Conservation (phyloP, 2,329 filamentous ascomycete species). For the Talaromyces islandicus region DNA sequence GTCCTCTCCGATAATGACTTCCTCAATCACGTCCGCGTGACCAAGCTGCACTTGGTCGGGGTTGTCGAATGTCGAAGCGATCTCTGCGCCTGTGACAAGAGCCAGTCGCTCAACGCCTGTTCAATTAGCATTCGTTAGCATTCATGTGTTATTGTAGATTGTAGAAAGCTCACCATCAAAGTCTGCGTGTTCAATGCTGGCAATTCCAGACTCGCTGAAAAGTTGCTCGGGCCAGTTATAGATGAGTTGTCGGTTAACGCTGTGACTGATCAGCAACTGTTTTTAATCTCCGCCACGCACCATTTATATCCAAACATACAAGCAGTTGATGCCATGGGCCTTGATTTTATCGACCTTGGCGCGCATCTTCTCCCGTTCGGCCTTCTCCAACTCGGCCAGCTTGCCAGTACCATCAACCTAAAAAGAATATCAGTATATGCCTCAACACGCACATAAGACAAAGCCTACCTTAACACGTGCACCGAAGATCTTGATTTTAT, state of each 20-base stretch:
- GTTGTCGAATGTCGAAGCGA: constrained; percentile 95
- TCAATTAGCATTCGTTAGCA: neutral
- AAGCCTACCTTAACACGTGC: constrained; percentile 69
- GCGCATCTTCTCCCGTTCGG: constrained; percentile 99
- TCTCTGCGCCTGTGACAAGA: constrained; percentile 93
- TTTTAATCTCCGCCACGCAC: neutral
- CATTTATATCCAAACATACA: constrained; percentile 32
- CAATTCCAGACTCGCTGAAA: constrained; percentile 94
- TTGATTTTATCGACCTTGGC: constrained; percentile 99
- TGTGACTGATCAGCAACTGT: neutral
- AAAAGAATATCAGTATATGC: neutral
- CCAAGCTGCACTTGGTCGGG: constrained; percentile 95
- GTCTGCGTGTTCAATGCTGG: constrained; percentile 97
- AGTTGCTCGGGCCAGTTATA: constrained; percentile 99
- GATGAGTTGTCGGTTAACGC: constrained; percentile 94
- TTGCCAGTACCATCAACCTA: constrained; percentile 85
- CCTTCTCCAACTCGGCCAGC: constrained; percentile 96
- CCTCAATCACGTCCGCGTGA: constrained; percentile 90
- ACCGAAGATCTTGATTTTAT: constrained; percentile 99
- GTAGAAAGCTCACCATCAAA: constrained; percentile 66
- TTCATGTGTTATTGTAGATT: neutral
- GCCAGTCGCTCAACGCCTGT: constrained; percentile 75
- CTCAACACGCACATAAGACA: neutral
- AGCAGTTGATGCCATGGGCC: constrained; percentile 98
- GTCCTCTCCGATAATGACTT: constrained; percentile 97